Conservation (phyloP, 495 filamentous ascomycete genomes). For the Aspergillus bertholletiae region DNA sequence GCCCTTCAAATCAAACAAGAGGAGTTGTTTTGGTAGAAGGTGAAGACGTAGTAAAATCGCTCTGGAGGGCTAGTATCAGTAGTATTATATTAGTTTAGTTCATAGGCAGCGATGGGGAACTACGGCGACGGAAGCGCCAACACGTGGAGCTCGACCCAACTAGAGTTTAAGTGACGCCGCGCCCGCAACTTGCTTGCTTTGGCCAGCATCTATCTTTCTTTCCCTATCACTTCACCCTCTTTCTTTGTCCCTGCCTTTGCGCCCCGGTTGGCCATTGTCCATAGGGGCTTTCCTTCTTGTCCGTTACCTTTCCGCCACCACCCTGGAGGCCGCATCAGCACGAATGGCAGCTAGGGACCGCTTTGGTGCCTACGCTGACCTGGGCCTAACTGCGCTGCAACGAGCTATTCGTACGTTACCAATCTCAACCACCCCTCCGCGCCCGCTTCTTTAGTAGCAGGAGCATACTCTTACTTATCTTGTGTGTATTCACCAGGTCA, state of each 20-base stretch:
- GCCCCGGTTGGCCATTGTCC: constrained; percentile 2
- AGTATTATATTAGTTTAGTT: background rate
- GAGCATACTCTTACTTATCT: background rate
- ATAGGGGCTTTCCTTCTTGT: background rate
- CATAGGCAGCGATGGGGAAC: too few species aligned
- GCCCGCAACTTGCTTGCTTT: constrained; percentile 4
- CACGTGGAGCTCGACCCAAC: constrained; percentile 19
- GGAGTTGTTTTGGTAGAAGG: background rate
- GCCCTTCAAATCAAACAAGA: too few species aligned
- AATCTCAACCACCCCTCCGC: background rate
- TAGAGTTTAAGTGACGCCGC: background rate
- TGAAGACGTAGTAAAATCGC: background rate
- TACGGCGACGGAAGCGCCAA: constrained; percentile 7
- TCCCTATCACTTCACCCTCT: constrained; percentile 20
- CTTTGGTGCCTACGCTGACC: constrained; percentile 78
- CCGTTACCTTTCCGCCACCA: constrained; percentile 27
- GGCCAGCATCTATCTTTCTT: constrained; percentile 4
- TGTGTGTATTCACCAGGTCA: constrained; percentile 50
- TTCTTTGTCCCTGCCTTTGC: constrained; percentile 9
- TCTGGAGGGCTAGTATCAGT: too few species aligned
- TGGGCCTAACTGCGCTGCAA: constrained; percentile 79
- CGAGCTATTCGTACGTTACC: constrained; percentile 76
- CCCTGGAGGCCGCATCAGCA: constrained; percentile 91
- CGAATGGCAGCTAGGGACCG: constrained; percentile 94
- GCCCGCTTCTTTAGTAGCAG: background rate